A percentile compares a stretch with the other conserved stretches of the same genome.
phyloP scores from a whole-genome alignment of 2,329 filamentous ascomycete genomes.

The Fusarium sterilihyphosum region DNA sequence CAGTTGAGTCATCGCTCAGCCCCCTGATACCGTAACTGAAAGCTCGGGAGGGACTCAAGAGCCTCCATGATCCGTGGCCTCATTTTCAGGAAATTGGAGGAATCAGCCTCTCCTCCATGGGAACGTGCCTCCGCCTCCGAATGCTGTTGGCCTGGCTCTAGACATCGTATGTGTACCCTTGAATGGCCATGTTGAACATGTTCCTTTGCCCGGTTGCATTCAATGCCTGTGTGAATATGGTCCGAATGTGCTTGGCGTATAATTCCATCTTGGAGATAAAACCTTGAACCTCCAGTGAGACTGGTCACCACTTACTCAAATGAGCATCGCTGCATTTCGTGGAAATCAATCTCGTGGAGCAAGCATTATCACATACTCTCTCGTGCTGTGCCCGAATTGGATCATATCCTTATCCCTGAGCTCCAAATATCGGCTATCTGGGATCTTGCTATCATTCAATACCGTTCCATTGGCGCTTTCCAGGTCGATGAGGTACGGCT shows the following conservation, averaged over 20 bases:
- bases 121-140: not conserved
- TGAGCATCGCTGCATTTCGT: not conserved
- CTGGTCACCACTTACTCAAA: not conserved
- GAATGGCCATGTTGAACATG: not conserved
- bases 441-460: constrained; percentile 80
- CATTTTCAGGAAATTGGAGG: not conserved
- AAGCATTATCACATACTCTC: constrained; percentile 97
- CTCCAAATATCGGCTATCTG: constrained; percentile 84
- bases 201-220: not conserved
- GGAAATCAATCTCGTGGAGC: constrained; percentile 56
- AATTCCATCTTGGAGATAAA: not conserved
- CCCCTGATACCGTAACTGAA: not conserved
- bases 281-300: not conserved
- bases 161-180: not conserved
- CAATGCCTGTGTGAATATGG: not conserved
- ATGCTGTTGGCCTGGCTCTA: not conserved
- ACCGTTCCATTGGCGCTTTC: constrained; percentile 92
- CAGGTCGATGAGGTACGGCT: constrained; percentile 91
- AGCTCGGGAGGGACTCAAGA: not conserved
- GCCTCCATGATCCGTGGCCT: not conserved
- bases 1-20: not conserved
- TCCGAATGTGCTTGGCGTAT: not conserved
- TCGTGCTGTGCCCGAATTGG: constrained; percentile 84
- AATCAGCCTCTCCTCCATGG: not conserved
- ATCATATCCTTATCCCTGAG: constrained; percentile 89